Evolutionary conservation across 2,329 filamentous ascomycete genomes (phyloP).

Genomic region (Coniochaeta ligniaria): DNA sequence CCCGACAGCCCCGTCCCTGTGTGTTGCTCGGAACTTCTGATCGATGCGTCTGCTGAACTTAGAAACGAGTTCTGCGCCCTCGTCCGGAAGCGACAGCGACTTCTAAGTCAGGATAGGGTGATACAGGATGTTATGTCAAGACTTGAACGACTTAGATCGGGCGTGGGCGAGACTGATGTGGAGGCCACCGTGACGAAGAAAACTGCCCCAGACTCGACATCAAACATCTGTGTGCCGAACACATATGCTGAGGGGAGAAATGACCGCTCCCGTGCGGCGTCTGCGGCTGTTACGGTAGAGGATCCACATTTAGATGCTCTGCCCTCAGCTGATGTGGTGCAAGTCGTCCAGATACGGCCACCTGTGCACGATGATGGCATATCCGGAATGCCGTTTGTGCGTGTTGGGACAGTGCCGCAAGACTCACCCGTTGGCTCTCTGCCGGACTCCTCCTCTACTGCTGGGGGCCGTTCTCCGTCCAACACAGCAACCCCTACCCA

Average conservation of each 20-base stretch:
- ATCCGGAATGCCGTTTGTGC: constrained; percentile 45
- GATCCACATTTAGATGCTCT: not conserved
- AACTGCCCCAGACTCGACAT: not conserved
- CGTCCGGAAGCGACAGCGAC: constrained; percentile 29
- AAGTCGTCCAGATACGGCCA: constrained; percentile 13
- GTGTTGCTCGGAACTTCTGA: constrained; percentile 41
- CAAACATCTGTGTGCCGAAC: not conserved
- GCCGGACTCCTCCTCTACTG: constrained; percentile 10
- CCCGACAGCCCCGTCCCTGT: constrained; percentile 23
- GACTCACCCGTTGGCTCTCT: constrained; percentile 19
- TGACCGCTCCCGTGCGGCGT: not conserved
- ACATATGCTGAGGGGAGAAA: not conserved
- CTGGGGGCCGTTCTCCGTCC: not conserved
- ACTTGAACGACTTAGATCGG: constrained; percentile 2
- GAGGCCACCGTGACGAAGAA: not conserved
- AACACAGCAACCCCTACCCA: not conserved
- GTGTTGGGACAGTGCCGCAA: constrained; percentile 28
- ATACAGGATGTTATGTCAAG: constrained; percentile 34
- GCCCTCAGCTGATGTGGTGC: constrained; percentile 5
- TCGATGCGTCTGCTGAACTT: constrained; percentile 40
- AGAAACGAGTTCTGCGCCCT: constrained; percentile 43
- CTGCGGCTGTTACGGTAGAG: not conserved
- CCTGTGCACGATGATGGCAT: constrained; percentile 39
- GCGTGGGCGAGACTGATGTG: not conserved
- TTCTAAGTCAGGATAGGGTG: constrained; percentile 35